Base-by-base conservation (phyloP, 352 stramenopile genomes). In the Globisporangium uncinulatum region DNA sequence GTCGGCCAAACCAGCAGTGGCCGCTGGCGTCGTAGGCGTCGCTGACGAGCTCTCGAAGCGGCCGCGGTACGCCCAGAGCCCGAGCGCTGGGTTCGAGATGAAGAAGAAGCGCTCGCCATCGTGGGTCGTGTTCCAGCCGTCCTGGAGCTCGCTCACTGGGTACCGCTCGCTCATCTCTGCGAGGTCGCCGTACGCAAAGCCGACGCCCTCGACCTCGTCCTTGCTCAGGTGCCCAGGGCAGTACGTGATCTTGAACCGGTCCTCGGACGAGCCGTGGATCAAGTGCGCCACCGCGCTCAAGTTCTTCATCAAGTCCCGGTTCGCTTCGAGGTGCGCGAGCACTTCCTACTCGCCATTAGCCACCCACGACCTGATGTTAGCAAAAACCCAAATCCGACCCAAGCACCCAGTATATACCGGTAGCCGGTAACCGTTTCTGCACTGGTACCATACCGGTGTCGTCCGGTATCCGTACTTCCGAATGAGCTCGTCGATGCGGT, bases 171-270 rank as follows among this genome's bases (percentile, higher is more conserved):
- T 79, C 83, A 98, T 97, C 31, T 82, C 66, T 15, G 79, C 63
- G 10, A 98, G 70, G 62, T 97, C 75, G 14, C 67, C 92, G 67
- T 97, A 98, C 34, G 80, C 63, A 66, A 98, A 98, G 9, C 94
- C 96, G 17, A 98, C 96, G 21, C 73, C 66, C 75, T 98, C 93
- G 17, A 99, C 70, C 54, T 99, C 95, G 31, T 97, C 86, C 51
- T 83, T 75, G 0, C 86, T 92, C n/a, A 99, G 73, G 54, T 95
- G 79, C 19, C 89, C 93, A 6, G 92, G 89, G 19, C 83, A 92
- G 67, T 99, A 99, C 6, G 87, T 98, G 62, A 99, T 90, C 29
- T 71, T 82, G 70, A 99, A 99, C n/a, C 97, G 87, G n/a, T 88
- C 94, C 70, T 99, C 97, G 0, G 93, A 97, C 37, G 88, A 98